Base-by-base conservation (phyloP, 495 filamentous ascomycete species). In the Penicillium soppii region DNA sequence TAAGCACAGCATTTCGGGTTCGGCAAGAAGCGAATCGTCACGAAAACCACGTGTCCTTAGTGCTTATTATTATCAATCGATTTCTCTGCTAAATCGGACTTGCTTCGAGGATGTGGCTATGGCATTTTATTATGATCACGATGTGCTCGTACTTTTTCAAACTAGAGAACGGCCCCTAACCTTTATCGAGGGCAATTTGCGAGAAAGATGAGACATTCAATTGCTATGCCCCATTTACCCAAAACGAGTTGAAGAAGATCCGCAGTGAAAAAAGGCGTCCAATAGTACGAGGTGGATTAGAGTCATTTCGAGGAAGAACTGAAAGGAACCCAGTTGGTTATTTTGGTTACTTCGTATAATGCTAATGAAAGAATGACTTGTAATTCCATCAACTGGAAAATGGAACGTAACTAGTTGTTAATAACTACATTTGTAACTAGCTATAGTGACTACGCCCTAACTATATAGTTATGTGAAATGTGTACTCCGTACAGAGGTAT, bases 231-330 rank as follows among this genome's bases (percentile, higher is more conserved):
- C 43, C 22, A 30, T 36, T 46, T 7, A 1, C 6, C 17, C 8
- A 21, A 12, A 4, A 32, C 36, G 23, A 23, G 27, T 26, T 51
- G 48, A 51, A 51, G 48, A 43, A 43, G 29, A 43, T 51, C 39
- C 20, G 22, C 29, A 16, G 7, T 12, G 13, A 9, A 15, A 33
- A 37, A n/a, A 26, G 22, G 17, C 10, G 40, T 36, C 48, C 48
- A 43, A 25, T 20, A 19, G 48, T 25, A n/a, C 8, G 12, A 0
- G 7, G 12, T 9, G 5, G n/a, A 20, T 22, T 35, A 35, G 17
- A 35, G 13, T 7, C 2, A 23, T 46, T 35, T 17, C 5, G 6
- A 4, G 12, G 7, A 17, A 20, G 16, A 19, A 19, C 5, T 5
- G 26, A 3, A 30, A 17, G 5, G 7, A 4, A 9, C 20, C 25